Conservation (phyloP, 2,329 filamentous ascomycete species). For the Drechslerella stenobrocha region DNA sequence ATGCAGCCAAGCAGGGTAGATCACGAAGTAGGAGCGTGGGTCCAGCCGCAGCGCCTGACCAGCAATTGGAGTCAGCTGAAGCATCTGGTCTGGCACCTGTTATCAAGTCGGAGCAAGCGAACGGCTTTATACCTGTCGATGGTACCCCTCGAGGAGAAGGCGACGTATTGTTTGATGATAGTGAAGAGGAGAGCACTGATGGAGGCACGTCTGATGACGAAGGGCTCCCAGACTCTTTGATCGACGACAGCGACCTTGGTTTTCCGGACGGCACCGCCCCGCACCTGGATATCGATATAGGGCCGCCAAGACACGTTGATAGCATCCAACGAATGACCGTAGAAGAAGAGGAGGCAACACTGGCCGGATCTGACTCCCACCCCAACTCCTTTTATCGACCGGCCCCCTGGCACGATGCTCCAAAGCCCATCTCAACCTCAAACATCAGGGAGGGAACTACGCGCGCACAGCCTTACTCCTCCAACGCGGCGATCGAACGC, state of each 20-base stretch:
- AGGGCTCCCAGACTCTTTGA: conserved; percentile 38
- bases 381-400: conserved; percentile 51
- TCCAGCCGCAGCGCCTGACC: conserved; percentile 6
- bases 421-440: conserved; percentile 57
- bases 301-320: conserved; percentile 33
- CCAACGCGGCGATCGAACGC: conserved; percentile 60
- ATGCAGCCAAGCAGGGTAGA: conserved; percentile 16
- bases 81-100: not conserved
- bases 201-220: conserved; percentile 43
- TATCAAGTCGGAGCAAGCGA: conserved; percentile 20
- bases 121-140: conserved; percentile 23
- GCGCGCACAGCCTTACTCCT: conserved; percentile 58
- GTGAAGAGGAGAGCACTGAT: conserved; percentile 40
- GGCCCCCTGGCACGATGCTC: conserved; percentile 52
- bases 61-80: not conserved
- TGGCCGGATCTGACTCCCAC: conserved; percentile 54
- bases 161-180: conserved; percentile 44
- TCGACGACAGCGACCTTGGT: conserved; percentile 27
- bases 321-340: conserved; percentile 51
- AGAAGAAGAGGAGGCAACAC: conserved; percentile 49
- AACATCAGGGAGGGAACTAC: conserved; percentile 54
- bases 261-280: conserved; percentile 41
- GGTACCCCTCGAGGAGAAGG: conserved; percentile 44
- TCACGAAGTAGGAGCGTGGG: conserved; percentile 38
- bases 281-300: conserved; percentile 31